A percentile compares a stretch with the other conserved stretches of the same genome.
phyloP scores from a whole-genome alignment of 2,329 filamentous ascomycete species.

The Xylaria sp. region DNA sequence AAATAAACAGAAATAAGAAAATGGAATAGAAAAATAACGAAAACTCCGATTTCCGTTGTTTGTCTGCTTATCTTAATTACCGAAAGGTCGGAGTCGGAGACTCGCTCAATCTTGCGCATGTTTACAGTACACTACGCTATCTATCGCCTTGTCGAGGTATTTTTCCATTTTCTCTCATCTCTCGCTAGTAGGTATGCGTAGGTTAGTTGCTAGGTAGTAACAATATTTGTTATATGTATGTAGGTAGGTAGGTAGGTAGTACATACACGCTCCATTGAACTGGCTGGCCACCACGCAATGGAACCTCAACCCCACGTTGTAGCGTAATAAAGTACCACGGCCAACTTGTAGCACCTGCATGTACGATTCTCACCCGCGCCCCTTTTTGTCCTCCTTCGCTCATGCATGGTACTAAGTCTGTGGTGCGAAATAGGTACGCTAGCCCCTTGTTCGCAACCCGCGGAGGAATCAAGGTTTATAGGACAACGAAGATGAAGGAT shows the following conservation, averaged over 20 bases:
- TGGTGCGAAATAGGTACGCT: neutral
- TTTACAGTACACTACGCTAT: neutral
- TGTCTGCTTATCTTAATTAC: neutral
- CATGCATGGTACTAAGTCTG: conserved; percentile 29
- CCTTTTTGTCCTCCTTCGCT: conserved; percentile 21
- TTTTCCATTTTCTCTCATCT: neutral
- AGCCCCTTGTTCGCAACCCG: conserved; percentile 20
- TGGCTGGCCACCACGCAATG: conserved; percentile 10
- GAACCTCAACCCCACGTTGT: conserved; percentile 20
- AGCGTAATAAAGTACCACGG: neutral
- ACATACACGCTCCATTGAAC: neutral
- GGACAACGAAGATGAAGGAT: neutral
- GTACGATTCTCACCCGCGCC: conserved; percentile 10
- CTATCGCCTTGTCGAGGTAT: neutral
- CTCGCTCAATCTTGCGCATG: neutral
- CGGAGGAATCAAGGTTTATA: neutral
- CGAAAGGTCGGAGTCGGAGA: neutral
- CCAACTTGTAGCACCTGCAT: neutral
- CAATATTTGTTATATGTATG: neutral
- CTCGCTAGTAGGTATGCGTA: too few relatives aligned
- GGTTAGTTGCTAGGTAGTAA: neutral
- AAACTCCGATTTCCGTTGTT: neutral
- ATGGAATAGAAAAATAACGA: neutral
- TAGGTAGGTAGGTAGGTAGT: neutral
- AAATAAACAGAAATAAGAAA: neutral